Conservation (phyloP, 140 eudicot species). For the Anethum foeniculum region DNA sequence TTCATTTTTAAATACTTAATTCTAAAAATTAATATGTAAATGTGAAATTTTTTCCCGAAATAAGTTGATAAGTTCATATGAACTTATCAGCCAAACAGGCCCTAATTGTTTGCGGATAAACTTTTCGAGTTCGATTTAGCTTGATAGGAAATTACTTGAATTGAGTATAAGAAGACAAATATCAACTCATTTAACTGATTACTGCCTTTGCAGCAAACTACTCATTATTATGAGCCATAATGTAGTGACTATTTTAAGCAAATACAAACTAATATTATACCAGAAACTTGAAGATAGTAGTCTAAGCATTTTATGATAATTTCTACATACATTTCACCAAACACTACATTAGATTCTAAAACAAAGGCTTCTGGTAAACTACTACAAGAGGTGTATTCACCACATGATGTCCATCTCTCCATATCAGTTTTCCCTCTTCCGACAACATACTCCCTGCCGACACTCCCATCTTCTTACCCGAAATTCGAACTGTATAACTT, state of each 20-base stretch:
- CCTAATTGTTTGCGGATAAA: too few species aligned
- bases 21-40: too few species aligned
- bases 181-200: not conserved
- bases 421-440: constrained; percentile 46
- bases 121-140: not conserved
- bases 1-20: too few species aligned
- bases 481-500: constrained; percentile 41
- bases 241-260: not conserved
- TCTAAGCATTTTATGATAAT: not conserved
- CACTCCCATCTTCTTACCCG: constrained; percentile 25
- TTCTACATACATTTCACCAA: not conserved
- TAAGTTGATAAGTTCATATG: too few species aligned
- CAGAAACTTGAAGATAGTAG: not conserved
- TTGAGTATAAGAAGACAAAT: not conserved
- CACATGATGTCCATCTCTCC: constrained; percentile 55
- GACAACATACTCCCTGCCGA: constrained; percentile 22
- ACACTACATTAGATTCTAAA: not conserved
- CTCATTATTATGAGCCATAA: not conserved
- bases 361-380: constrained; percentile 31
- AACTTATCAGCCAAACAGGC: too few species aligned
- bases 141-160: not conserved
- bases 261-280: not conserved
- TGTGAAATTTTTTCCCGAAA: too few species aligned
- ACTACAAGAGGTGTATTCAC: constrained; percentile 65
- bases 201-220: not conserved